Conservation (phyloP, 305 asterid genomes). For the Rubia tinctorum region DNA sequence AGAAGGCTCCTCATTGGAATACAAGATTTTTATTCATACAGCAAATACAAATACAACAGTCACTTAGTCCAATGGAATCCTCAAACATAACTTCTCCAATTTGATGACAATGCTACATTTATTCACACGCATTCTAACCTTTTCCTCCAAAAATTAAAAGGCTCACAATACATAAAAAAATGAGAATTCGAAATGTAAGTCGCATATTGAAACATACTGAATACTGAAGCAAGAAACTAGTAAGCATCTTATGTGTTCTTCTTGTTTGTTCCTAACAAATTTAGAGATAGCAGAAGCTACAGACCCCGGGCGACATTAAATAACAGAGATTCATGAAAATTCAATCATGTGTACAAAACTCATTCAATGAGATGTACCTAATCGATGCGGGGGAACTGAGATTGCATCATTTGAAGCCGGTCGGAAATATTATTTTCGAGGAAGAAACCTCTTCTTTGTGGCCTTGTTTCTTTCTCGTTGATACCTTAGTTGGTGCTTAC, state of each 20-base stretch:
- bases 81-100: not conserved
- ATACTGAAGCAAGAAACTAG: slow-evolving; percentile 74
- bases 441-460: too few relatives aligned
- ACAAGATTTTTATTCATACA: not conserved
- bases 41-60: not conserved
- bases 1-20: not conserved
- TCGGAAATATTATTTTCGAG: too few relatives aligned
- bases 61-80: not conserved
- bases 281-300: too few relatives aligned
- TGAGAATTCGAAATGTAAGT: not conserved
- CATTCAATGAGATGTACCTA: too few relatives aligned
- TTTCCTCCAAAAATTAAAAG: not conserved
- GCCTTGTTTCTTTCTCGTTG: too few relatives aligned
- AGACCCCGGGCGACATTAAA: too few relatives aligned
- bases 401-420: too few relatives aligned
- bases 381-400: too few relatives aligned
- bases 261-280: too few relatives aligned
- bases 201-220: slow-evolving; percentile 32
- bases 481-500: too few relatives aligned
- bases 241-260: slow-evolving; percentile 26
- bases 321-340: too few relatives aligned
- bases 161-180: not conserved
- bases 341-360: too few relatives aligned
- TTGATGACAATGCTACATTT: not conserved
- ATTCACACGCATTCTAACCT: not conserved